Percentiles rank a stretch among this genome's conserved stretches.
Evolutionary conservation across 164 flowering plant genomes (phyloP).

Genomic region (Nymphaea thermarum): DNA sequence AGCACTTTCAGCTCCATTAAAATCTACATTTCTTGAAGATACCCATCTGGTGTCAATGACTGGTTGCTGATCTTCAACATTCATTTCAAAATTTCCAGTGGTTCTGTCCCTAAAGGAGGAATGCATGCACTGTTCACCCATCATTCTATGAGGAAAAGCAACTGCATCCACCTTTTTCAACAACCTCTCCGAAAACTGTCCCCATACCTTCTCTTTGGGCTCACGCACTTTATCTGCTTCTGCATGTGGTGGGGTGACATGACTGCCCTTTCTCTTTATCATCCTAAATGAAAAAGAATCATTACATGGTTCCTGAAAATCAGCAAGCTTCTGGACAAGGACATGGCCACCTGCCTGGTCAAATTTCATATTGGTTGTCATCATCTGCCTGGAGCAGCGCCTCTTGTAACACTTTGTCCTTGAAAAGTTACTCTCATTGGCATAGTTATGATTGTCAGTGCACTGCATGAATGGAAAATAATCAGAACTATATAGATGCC

Average conservation of each 20-base stretch:
- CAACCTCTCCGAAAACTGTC: conserved; percentile 12
- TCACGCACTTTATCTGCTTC: conserved; percentile 28
- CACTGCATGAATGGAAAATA: conserved; percentile 20
- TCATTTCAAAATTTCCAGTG: conserved; percentile 26
- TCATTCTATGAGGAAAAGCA: conserved; percentile 34
- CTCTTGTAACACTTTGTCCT: conserved; percentile 8
- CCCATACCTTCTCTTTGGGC: conserved; percentile 8
- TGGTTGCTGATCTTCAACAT: conserved; percentile 24
- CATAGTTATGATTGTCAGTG: conserved; percentile 21
- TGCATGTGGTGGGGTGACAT: neutral
- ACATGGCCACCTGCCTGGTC: conserved; percentile 7
- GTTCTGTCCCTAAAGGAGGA: conserved; percentile 31
- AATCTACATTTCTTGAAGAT: conserved; percentile 23
- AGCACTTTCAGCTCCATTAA: conserved; percentile 33
- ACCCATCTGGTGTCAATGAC: conserved; percentile 23
- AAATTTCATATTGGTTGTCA: conserved; percentile 9
- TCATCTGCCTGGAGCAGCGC: conserved; percentile 6
- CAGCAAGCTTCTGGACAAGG: neutral
- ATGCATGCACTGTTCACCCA: conserved; percentile 39
- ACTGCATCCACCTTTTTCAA: conserved; percentile 43
- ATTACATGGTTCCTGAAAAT: conserved; percentile 15
- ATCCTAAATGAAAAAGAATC: conserved; percentile 6
- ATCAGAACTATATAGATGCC: conserved; percentile 1
- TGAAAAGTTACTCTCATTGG: conserved; percentile 6
- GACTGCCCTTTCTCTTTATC: neutral